phyloP scores from a whole-genome alignment of 2,329 filamentous ascomycete genomes.

The Penicillium fuscoglaucum region DNA sequence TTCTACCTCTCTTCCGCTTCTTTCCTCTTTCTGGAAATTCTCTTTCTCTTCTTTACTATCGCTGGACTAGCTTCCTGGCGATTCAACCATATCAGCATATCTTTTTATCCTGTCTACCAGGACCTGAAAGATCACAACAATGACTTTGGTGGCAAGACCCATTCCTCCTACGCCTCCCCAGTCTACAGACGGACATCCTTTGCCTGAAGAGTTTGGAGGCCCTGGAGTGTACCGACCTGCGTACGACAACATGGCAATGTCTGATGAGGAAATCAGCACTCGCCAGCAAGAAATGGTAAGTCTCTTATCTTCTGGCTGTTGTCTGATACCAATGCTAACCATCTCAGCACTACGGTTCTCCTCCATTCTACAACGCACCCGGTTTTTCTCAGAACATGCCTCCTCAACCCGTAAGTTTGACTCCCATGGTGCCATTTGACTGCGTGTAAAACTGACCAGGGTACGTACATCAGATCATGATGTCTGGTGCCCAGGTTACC shows the following conservation, averaged over 20 bases:
- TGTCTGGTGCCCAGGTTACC: constrained; percentile 21
- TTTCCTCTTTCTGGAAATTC: constrained; percentile 24
- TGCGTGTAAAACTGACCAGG: not conserved
- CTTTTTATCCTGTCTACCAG: constrained; percentile 9
- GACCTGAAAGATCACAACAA: constrained; percentile 1
- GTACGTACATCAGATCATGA: constrained; percentile 16
- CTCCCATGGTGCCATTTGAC: not conserved
- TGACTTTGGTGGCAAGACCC: constrained; percentile 16
- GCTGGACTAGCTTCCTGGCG: constrained; percentile 6
- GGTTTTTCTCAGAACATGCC: constrained; percentile 19
- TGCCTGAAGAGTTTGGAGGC: constrained; percentile 18
- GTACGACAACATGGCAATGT: constrained; percentile 10
- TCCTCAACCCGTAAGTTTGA: constrained; percentile 22
- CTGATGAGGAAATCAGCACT: constrained; percentile 8
- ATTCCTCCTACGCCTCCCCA: constrained; percentile 35
- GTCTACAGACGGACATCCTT: constrained; percentile 27
- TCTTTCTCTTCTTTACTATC: constrained; percentile 13
- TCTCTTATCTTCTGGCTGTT: not conserved
- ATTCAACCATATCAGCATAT: constrained; percentile 3
- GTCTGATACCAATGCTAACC: not conserved
- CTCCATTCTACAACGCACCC: constrained; percentile 18
- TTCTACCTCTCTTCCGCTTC: constrained; percentile 24
- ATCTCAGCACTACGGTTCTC: constrained; percentile 21
- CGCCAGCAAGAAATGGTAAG: constrained; percentile 24
- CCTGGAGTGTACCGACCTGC: constrained; percentile 17